Percentiles rank a stretch among this genome's conserved stretches.
phyloP scores from a whole-genome alignment of 2,329 filamentous ascomycete species.

The Ceratocystiopsis brevicomis region DNA sequence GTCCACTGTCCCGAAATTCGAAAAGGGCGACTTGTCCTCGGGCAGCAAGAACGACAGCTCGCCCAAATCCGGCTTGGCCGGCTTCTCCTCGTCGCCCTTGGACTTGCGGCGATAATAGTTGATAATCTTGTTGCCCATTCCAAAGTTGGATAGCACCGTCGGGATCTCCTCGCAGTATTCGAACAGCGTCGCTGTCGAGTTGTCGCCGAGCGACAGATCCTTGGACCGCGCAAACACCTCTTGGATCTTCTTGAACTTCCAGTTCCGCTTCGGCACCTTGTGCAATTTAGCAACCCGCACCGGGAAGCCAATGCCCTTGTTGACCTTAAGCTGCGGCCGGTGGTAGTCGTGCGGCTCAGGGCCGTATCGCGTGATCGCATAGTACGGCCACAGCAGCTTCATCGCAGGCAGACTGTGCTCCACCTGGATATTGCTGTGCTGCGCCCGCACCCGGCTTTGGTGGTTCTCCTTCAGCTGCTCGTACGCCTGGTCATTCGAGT shows the following conservation, averaged over 20 bases:
- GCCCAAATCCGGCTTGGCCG: constrained; percentile 68
- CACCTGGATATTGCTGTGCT: constrained; percentile 75
- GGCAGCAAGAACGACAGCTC: constrained; percentile 76
- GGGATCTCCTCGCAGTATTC: constrained; percentile 95
- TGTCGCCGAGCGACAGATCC: constrained; percentile 73
- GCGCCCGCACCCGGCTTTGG: constrained; percentile 86
- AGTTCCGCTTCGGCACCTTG: constrained; percentile 60
- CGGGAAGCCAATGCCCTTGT: constrained; percentile 43
- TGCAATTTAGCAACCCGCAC: constrained; percentile 51
- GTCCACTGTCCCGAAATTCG: constrained; percentile 83
- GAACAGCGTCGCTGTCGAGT: constrained; percentile 69
- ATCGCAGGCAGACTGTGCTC: constrained; percentile 87
- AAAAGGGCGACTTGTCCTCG: constrained; percentile 90
- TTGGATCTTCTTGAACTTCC: constrained; percentile 60
- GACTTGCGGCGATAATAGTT: constrained; percentile 90
- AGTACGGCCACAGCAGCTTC: constrained; percentile 89
- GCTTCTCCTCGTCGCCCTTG: constrained; percentile 51
- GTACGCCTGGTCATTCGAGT: constrained; percentile 91
- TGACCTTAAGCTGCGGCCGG: constrained; percentile 58
- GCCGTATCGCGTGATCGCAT: constrained; percentile 64
- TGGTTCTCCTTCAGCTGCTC: constrained; percentile 93
- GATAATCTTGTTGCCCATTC: constrained; percentile 89
- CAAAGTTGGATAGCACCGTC: constrained; percentile 82
- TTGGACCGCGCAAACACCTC: constrained; percentile 64
- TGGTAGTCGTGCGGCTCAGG: constrained; percentile 62